Conservation (phyloP, 805 yeast species). For the Candida hungchunana region DNA sequence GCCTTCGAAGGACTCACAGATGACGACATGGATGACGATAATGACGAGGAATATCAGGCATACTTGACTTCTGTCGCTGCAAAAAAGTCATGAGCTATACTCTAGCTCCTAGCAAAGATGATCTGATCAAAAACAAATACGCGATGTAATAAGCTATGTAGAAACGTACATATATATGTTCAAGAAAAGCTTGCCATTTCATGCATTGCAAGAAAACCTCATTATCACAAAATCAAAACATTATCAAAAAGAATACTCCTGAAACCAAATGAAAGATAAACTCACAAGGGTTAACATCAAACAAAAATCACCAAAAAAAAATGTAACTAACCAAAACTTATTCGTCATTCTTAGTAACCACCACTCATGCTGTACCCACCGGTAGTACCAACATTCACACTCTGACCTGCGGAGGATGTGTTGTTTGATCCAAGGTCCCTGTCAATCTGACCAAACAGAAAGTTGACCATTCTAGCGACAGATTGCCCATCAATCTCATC, state of each 20-base stretch:
- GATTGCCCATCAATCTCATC: constrained; percentile 9
- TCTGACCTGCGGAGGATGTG: no score
- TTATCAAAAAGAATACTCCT: no score
- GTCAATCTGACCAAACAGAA: constrained; percentile 21
- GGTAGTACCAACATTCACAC: neutral
- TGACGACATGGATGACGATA: constrained; percentile 7
- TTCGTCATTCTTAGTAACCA: neutral
- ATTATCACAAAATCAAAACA: neutral
- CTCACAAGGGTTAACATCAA: neutral
- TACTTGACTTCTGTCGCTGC: constrained; percentile 4
- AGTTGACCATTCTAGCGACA: constrained; percentile 17
- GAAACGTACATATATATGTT: no score
- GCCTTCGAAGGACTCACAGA: constrained; percentile 31
- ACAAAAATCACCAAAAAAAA: neutral
- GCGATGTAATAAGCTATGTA: no score
- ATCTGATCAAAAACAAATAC: neutral
- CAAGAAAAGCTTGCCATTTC: no score
- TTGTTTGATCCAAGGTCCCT: constrained; percentile 12
- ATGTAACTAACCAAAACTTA: neutral
- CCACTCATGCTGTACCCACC: constrained; percentile 6
- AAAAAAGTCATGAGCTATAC: neutral
- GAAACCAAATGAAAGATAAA: neutral
- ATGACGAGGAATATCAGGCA: constrained; percentile 10
- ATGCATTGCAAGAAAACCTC: no score
- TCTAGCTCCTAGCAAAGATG: neutral